Evolutionary conservation across 352 stramenopile species (phyloP), one percentile per base, ranked within the genome.

Genomic region (Globisporangium spinosum): DNA sequence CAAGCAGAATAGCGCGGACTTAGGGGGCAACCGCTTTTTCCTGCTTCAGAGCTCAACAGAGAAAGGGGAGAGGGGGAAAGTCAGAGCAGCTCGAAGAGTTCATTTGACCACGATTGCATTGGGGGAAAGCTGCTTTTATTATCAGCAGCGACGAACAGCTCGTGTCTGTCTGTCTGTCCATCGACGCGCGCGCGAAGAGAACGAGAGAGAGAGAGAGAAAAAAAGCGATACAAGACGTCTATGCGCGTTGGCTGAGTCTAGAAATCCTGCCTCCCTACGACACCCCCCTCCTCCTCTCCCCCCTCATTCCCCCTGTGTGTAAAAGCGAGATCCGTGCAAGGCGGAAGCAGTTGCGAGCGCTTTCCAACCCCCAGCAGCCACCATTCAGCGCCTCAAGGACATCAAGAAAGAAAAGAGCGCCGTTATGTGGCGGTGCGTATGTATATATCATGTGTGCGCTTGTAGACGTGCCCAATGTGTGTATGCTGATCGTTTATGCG

Each of bases 401-500:
- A 70, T 70, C 64, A 65, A 65, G 64, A 70, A 70, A n/a, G 64
- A 70, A 12, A 70, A 70, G 43, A 64, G 57, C 45, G 56, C 12
- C 29, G 64, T 64, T 58, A 70, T 65, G 64, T 70, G 64, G 64
- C 64, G 64, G 64, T 70, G 25, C 43, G 64, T 58, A 3, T 2
- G 38, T 15, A 15, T 8, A 40, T 54, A 7, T 65, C 25, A 32
- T 20, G 2, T 59, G 2, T 43, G 47, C 6, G 45, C 9, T 7
- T 51, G 23, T 61, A 3, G 20, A 23, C 3, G 1, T 65, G 9
- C 29, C 29, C 29, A 32, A 32, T 43, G 23, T 38, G 38, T 51
- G 22, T 32, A 32, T 49, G n/a, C 56, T 62, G 27, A 20, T 17
- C 22, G 7, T 59, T 17, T 40, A 20, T 55, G 32, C 15, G 61